These are phyloP conservation scores for Arctostaphylos glauca DNA, from an alignment of 148 eudicot species.

Conservation along the genomic window DNA sequence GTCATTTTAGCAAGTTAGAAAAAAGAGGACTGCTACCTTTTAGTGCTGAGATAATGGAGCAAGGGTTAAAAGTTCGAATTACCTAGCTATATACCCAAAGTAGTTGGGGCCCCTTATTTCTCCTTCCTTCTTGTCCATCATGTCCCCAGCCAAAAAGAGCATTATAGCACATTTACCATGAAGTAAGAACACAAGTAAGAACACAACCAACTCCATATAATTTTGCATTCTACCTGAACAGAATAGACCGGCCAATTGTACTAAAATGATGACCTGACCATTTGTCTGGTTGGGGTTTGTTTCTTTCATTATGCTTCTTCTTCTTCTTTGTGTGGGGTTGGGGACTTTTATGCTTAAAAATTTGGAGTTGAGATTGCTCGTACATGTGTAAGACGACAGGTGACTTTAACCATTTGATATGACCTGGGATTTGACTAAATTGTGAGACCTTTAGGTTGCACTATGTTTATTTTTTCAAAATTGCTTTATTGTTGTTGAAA, in stretches of 20 bases:
- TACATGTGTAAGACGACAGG: background rate
- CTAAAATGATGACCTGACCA: background rate
- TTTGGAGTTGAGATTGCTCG: background rate
- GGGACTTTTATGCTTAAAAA: background rate
- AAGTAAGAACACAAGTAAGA: background rate
- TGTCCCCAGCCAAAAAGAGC: background rate
- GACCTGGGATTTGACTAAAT: background rate
- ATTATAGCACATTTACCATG: background rate
- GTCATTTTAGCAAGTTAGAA: background rate
- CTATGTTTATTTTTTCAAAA: background rate
- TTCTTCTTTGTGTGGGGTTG: background rate
- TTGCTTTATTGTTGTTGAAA: background rate
- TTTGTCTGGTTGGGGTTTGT: background rate
- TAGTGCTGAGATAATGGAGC: background rate
- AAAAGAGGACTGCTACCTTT: background rate
- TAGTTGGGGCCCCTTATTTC: background rate
- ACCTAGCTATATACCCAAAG: background rate
- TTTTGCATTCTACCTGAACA: background rate
- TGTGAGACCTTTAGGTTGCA: background rate
- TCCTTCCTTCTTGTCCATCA: background rate
- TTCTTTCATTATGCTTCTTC: background rate
- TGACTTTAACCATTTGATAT: background rate
- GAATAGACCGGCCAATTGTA: background rate
- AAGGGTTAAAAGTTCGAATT: conserved; percentile 2
- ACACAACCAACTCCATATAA: background rate